A percentile compares a stretch with the other conserved stretches of the same genome.
Evolutionary conservation across 169 alveolate genomes (phyloP).

Genomic region (Cryptosporidium sp.): DNA sequence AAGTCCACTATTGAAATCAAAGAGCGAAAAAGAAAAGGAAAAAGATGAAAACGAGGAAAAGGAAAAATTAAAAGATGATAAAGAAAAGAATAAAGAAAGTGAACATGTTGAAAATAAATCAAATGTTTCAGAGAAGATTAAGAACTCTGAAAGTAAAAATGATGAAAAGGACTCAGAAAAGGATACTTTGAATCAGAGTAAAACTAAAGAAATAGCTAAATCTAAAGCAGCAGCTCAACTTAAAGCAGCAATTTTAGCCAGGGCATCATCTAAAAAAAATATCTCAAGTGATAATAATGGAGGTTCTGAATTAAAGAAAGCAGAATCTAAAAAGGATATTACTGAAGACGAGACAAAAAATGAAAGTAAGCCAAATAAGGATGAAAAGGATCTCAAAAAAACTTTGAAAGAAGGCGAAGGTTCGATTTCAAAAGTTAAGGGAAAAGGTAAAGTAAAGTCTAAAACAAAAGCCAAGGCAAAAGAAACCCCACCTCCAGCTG

Average conservation of each 20-base stretch:
- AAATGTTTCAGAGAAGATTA: background rate
- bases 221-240: conserved; percentile 54
- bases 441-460: conserved; percentile 1
- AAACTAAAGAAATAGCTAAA: conserved; percentile 28
- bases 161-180: conserved; percentile 3
- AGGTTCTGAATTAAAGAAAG: background rate
- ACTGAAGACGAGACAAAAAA: background rate
- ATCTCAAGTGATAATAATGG: background rate
- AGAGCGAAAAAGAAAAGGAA: background rate
- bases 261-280: conserved; percentile 23
- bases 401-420: conserved; percentile 31
- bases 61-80: background rate
- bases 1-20: background rate
- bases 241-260: conserved; percentile 53
- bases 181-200: background rate
- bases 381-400: conserved; percentile 3
- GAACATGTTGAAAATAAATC: background rate
- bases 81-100: background rate
- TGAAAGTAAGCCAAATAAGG: background rate
- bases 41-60: conserved; percentile 12
- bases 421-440: conserved; percentile 43
- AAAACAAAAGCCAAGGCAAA: background rate
- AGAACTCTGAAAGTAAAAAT: background rate
- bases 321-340: conserved; percentile 4
- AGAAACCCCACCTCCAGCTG: conserved; percentile 24